Conservation (phyloP, 768 basidiomycete species). For the Tricholoma sp. region DNA sequence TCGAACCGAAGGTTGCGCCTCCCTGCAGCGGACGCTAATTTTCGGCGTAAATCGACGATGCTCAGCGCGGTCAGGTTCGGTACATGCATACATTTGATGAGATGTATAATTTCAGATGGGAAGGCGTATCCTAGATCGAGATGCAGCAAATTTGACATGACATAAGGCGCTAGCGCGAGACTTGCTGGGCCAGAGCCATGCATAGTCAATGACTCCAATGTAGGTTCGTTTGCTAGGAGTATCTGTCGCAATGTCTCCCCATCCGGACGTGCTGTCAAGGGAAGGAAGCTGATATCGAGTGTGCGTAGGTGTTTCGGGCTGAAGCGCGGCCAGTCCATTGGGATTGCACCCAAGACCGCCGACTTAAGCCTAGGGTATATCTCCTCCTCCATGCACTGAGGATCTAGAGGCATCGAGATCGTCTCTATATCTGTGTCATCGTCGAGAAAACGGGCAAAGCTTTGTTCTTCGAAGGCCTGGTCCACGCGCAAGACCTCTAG, state of each 20-base stretch:
- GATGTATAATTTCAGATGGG: not conserved
- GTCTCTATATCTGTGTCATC: not conserved
- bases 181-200: not conserved
- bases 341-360: not conserved
- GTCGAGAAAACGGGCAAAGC: not conserved
- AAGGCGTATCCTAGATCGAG: slow-evolving; percentile 1
- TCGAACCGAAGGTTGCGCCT: not conserved
- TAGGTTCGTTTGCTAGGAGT: slow-evolving; percentile 6
- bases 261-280: not conserved
- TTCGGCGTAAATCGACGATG: not conserved
- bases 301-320: slow-evolving; percentile 1
- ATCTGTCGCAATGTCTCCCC: not conserved
- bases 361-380: not conserved
- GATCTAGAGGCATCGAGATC: not conserved
- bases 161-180: not conserved
- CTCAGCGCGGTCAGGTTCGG: not conserved
- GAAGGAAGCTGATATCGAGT: slow-evolving; percentile 4
- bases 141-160: not conserved
- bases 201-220: slow-evolving; percentile 3
- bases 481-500: not conserved
- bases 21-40: not conserved
- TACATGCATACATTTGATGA: not conserved
- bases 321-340: slow-evolving; percentile 5
- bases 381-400: not conserved
- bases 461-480: not conserved